Evolutionary conservation across 148 eudicot species (phyloP).

Genomic region (Camellia sinensis): DNA sequence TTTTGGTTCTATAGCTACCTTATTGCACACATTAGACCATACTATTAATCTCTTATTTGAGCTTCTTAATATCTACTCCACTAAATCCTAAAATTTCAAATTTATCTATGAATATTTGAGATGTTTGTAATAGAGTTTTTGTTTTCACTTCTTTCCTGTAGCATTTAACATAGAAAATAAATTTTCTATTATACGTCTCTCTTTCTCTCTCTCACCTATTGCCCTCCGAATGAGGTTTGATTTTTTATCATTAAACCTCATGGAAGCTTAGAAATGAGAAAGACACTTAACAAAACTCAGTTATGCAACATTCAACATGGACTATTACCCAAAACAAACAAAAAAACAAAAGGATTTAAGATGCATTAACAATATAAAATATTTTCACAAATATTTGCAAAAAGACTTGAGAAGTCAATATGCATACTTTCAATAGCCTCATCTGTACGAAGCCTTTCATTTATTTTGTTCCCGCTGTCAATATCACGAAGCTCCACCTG

Average conservation of each 20-base stretch:
- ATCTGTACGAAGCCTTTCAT: slow-evolving; percentile 91
- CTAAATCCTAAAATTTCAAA: not conserved
- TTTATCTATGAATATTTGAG: not conserved
- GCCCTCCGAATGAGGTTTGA: not conserved
- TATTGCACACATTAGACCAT: not conserved
- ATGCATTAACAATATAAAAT: not conserved
- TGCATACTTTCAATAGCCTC: slow-evolving; percentile 77
- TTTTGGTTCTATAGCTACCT: not conserved
- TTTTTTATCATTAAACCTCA: not conserved
- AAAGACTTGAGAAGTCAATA: not conserved
- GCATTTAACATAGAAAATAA: too few relatives aligned
- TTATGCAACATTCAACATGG: not conserved
- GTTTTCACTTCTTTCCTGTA: too few relatives aligned
- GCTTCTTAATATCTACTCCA: not conserved
- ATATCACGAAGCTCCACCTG: slow-evolving; percentile 97
- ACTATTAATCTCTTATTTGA: not conserved
- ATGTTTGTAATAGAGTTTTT: not conserved
- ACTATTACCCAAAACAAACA: not conserved
- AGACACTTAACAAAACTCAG: not conserved
- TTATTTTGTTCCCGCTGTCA: slow-evolving; percentile 74
- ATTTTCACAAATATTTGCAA: not conserved
- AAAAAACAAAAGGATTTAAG: not conserved
- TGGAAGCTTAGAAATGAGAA: slow-evolving; percentile 13
- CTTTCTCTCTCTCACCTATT: not conserved
- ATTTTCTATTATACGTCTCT: too few relatives aligned